Conservation (phyloP, 441 rosid genomes). For the Erodium trifolium region DNA sequence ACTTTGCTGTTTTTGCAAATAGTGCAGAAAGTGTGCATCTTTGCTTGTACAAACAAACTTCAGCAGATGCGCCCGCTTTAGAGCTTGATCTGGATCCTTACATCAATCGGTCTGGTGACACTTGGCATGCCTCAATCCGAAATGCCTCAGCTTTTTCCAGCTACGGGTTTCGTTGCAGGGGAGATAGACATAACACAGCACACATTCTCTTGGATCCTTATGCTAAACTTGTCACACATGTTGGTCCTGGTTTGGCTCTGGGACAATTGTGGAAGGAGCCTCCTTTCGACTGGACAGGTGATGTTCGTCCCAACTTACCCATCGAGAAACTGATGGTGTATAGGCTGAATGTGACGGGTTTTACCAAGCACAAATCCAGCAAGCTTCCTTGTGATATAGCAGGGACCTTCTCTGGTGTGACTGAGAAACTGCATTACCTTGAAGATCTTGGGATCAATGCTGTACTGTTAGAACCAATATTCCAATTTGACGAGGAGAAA, state of each 20-base stretch:
- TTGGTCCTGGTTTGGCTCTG: slow-evolving; percentile 16
- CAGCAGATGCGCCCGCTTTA: slow-evolving; percentile 49
- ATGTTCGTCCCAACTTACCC: slow-evolving; percentile 47
- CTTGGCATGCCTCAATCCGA: slow-evolving; percentile 72
- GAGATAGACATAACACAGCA: no score
- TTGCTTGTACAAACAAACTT: slow-evolving; percentile 53
- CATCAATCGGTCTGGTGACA: slow-evolving; percentile 74
- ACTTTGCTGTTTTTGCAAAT: slow-evolving; percentile 68
- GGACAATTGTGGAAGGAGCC: slow-evolving; percentile 48
- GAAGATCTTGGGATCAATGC: slow-evolving; percentile 71
- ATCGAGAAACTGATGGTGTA: slow-evolving; percentile 64
- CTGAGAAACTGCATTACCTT: slow-evolving; percentile 56
- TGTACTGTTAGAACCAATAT: slow-evolving; percentile 72
- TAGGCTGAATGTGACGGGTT: slow-evolving; percentile 59
- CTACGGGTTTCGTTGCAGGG: slow-evolving; percentile 33
- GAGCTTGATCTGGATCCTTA: slow-evolving; percentile 90
- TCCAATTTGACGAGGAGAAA: slow-evolving; percentile 49
- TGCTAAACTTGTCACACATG: slow-evolving; percentile 36
- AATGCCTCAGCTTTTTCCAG: slow-evolving; percentile 39
- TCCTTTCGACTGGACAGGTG: slow-evolving; percentile 71
- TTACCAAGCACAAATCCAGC: slow-evolving; percentile 67
- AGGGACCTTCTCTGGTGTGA: slow-evolving; percentile 78
- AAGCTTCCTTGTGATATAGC: slow-evolving; percentile 42
- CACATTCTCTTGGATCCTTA: slow-evolving; percentile 64
- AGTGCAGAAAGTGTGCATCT: slow-evolving; percentile 43